Conservation (phyloP, 2,329 filamentous ascomycete species). For the Fusarium veterinarium region DNA sequence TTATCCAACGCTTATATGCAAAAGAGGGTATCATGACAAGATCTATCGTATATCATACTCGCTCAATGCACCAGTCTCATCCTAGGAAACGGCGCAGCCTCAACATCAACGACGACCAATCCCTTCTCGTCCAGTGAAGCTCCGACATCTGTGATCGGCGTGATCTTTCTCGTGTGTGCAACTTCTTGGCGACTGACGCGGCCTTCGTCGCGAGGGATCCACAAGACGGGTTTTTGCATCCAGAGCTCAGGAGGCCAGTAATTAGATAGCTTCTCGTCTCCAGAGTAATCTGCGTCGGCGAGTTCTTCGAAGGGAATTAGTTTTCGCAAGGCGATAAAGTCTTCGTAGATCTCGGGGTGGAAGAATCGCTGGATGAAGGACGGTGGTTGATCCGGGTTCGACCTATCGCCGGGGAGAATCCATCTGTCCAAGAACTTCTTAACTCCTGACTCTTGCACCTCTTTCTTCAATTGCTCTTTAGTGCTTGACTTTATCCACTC, state of each 20-base stretch:
- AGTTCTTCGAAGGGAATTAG: slow-evolving; percentile 70
- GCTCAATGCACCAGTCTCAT: slow-evolving; percentile 54
- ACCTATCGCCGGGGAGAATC: slow-evolving; percentile 42
- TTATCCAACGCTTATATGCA: slow-evolving; percentile 34
- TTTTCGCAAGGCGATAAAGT: slow-evolving; percentile 77
- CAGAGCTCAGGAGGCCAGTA: slow-evolving; percentile 76
- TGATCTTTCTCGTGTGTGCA: slow-evolving; percentile 74
- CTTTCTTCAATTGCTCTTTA: slow-evolving; percentile 48
- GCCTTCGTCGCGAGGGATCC: slow-evolving; percentile 82
- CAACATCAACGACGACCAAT: slow-evolving; percentile 50
- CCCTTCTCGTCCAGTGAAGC: slow-evolving; percentile 51
- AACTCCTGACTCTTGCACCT: slow-evolving; percentile 44
- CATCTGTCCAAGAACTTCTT: slow-evolving; percentile 44
- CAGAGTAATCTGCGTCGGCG: slow-evolving; percentile 58
- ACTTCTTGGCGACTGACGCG: slow-evolving; percentile 84
- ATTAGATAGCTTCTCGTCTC: slow-evolving; percentile 69
- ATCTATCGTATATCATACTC: slow-evolving; percentile 29
- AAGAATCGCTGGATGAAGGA: slow-evolving; percentile 75
- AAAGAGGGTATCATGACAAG: slow-evolving; percentile 44
- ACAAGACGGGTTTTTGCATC: slow-evolving; percentile 75
- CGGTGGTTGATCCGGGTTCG: slow-evolving; percentile 47
- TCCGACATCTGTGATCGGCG: slow-evolving; percentile 77
- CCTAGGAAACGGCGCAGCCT: slow-evolving; percentile 53
- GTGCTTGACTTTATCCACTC: slow-evolving; percentile 53
- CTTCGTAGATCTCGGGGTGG: slow-evolving; percentile 79